Conservation (phyloP, 257 asterid genomes). For the Solanum dulcamara region DNA sequence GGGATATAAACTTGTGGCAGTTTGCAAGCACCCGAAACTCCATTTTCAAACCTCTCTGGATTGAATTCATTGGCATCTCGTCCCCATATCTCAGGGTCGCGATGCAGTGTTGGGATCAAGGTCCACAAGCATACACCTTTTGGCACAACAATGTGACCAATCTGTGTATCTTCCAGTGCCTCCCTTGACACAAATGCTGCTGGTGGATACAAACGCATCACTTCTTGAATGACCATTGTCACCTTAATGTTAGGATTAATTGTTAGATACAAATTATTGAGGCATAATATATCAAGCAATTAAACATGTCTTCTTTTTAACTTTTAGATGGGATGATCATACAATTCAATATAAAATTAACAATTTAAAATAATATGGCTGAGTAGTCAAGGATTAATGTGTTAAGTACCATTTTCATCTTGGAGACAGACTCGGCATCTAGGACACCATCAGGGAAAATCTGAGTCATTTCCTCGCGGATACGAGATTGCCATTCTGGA, state of each 20-base stretch:
- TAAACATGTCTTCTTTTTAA: neutral
- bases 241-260: slow-evolving; percentile 14
- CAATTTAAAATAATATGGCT: too few relatives aligned
- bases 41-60: slow-evolving; percentile 60
- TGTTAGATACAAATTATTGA: neutral
- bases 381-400: neutral
- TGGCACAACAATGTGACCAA: slow-evolving; percentile 54
- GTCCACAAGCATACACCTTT: slow-evolving; percentile 83
- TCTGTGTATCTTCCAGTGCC: slow-evolving; percentile 46
- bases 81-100: slow-evolving; percentile 69
- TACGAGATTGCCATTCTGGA: slow-evolving; percentile 67
- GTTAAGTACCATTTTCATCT: slow-evolving; percentile 51
- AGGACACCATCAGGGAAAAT: slow-evolving; percentile 18
- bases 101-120: slow-evolving; percentile 64
- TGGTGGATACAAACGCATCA: slow-evolving; percentile 63
- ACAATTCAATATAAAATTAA: too few relatives aligned
- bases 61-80: slow-evolving; percentile 55
- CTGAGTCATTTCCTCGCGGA: slow-evolving; percentile 39
- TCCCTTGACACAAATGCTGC: slow-evolving; percentile 88
- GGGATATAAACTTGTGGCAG: slow-evolving; percentile 68
- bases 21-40: slow-evolving; percentile 54
- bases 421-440: slow-evolving; percentile 40
- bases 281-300: neutral
- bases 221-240: slow-evolving; percentile 78
- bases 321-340: too few relatives aligned